phyloP scores from a whole-genome alignment of 164 flowering plant genomes.

The Sedum album region DNA sequence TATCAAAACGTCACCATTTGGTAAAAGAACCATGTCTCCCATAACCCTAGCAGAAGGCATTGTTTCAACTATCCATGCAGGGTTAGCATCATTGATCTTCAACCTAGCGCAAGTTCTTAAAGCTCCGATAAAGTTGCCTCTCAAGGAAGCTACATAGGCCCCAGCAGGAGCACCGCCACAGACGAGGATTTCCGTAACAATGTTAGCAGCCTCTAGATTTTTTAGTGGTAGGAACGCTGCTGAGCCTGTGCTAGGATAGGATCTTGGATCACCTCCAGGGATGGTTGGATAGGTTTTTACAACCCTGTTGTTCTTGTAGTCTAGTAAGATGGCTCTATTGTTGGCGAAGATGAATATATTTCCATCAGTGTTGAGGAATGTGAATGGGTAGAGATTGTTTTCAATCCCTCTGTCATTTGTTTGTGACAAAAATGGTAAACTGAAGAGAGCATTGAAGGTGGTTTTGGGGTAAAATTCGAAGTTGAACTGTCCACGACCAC shows the following conservation, averaged over 20 bases:
- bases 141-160: conserved; percentile 15
- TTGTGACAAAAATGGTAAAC: conserved; percentile 29
- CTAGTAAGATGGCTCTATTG: conserved; percentile 28
- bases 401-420: conserved; percentile 17
- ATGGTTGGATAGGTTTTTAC: conserved; percentile 28
- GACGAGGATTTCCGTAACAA: conserved; percentile 32
- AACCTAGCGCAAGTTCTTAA: conserved; percentile 34
- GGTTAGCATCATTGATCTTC: conserved; percentile 17
- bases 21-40: conserved; percentile 47
- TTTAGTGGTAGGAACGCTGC: conserved; percentile 38
- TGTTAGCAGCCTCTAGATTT: not conserved
- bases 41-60: conserved; percentile 42
- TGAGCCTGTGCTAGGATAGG: conserved; percentile 46
- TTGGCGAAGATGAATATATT: conserved; percentile 51
- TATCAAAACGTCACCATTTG: conserved; percentile 39
- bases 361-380: conserved; percentile 34
- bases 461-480: conserved; percentile 71
- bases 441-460: not conserved
- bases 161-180: conserved; percentile 47
- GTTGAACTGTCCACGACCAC: conserved; percentile 61
- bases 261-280: conserved; percentile 35
- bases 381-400: conserved; percentile 47
- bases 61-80: conserved; percentile 40
- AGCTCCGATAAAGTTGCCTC: conserved; percentile 24
- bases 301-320: conserved; percentile 27